A percentile compares a stretch with the other conserved stretches of the same genome.
phyloP scores from a whole-genome alignment of 345 rosid species.

The Populus alba region DNA sequence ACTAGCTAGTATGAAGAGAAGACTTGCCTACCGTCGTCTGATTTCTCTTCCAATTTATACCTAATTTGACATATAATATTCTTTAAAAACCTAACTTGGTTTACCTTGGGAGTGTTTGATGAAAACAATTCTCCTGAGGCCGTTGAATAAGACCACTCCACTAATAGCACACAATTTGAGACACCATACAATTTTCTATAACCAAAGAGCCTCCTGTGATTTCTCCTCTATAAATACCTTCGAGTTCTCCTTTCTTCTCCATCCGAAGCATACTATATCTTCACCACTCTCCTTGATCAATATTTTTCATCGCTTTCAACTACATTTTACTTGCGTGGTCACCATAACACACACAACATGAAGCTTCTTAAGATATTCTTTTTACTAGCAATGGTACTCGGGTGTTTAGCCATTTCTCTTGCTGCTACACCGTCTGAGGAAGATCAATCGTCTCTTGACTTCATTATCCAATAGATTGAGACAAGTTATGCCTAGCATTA shows the following conservation, averaged over 20 bases:
- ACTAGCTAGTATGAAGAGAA: too few relatives aligned
- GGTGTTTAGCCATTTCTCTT: conserved; percentile 1
- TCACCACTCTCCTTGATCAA: neutral
- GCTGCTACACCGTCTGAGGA: neutral
- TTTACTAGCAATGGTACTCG: conserved; percentile 4
- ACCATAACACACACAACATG: neutral
- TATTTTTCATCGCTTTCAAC: neutral
- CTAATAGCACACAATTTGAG: neutral
- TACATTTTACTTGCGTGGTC: neutral
- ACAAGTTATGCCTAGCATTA: too few relatives aligned
- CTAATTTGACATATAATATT: neutral
- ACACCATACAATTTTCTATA: neutral
- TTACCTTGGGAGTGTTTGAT: neutral
- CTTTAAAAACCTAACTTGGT: neutral
- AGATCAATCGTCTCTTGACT: neutral
- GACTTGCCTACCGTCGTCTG: too few relatives aligned
- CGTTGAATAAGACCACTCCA: neutral
- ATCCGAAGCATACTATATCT: too few relatives aligned
- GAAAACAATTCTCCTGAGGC: too few relatives aligned
- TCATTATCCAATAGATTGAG: too few relatives aligned
- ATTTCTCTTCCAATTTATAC: neutral
- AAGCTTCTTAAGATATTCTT: conserved; percentile 5
- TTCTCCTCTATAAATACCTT: too few relatives aligned
- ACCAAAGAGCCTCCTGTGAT: too few relatives aligned
- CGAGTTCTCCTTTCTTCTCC: too few relatives aligned